These are phyloP conservation scores for Acrocalymma vagum DNA, from an alignment of 2,329 filamentous ascomycete genomes.

Conservation along the genomic window DNA sequence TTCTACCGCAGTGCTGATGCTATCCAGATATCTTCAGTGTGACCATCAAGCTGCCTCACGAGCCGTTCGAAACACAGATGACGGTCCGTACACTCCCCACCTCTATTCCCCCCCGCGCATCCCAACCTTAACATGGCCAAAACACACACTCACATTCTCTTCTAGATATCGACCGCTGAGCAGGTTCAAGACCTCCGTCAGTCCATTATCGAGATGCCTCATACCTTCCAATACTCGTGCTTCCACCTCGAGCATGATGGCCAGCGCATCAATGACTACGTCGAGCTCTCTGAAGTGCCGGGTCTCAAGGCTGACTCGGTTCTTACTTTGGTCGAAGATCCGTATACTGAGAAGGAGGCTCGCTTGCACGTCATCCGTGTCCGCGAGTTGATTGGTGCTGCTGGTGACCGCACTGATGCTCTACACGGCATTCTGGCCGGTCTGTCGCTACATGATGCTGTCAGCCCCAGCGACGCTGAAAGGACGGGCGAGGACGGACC, in stretches of 20 bases:
- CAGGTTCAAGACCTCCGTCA: constrained; percentile 97
- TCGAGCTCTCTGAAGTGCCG: constrained; percentile 88
- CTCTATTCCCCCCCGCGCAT: constrained; percentile 26
- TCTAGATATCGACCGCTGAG: constrained; percentile 87
- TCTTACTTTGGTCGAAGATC: constrained; percentile 85
- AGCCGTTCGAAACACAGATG: constrained; percentile 80
- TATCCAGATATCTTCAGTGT: constrained; percentile 69
- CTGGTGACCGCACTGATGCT: constrained; percentile 86
- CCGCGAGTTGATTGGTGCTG: constrained; percentile 90
- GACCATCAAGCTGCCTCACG: constrained; percentile 82
- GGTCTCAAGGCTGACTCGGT: constrained; percentile 80
- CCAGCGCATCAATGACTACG: constrained; percentile 91
- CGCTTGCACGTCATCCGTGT: constrained; percentile 92
- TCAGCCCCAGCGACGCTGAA: constrained; percentile 58
- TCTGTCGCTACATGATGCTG: constrained; percentile 83
- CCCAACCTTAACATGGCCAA: too few relatives aligned
- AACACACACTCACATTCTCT: constrained; percentile 39
- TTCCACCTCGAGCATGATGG: constrained; percentile 96
- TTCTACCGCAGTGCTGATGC: constrained; percentile 9
- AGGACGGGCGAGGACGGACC: constrained; percentile 39
- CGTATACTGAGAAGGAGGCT: constrained; percentile 98
- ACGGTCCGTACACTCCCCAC: constrained; percentile 66
- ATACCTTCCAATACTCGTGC: constrained; percentile 96
- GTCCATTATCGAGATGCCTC: constrained; percentile 91
- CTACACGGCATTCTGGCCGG: constrained; percentile 88